Conservation (phyloP, 495 filamentous ascomycete species). For the Staphylotrichum longicolle region DNA sequence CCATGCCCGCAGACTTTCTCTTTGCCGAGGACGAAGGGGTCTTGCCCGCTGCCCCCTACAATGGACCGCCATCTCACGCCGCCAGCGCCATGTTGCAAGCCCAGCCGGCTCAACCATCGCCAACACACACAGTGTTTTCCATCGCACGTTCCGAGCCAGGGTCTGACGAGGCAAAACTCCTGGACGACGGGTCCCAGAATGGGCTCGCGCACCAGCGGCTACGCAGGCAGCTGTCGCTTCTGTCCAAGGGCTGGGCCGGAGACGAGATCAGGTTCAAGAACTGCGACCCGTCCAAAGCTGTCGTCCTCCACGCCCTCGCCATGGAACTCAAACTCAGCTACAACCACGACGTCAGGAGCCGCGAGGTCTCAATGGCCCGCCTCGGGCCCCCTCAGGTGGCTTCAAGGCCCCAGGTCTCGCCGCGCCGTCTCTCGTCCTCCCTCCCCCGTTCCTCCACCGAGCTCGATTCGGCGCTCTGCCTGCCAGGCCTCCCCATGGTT, state of each 20-base stretch:
- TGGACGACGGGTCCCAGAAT: constrained; percentile 8
- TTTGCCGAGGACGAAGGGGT: constrained; percentile 32
- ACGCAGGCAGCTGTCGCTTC: constrained; percentile 30
- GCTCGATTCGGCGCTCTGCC: constrained; percentile 18
- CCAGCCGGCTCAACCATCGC: not conserved
- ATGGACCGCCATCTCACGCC: not conserved
- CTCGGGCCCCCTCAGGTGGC: constrained; percentile 8
- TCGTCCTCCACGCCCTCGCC: constrained; percentile 28
- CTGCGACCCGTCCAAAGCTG: constrained; percentile 31
- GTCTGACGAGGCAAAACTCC: not conserved
- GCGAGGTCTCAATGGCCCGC: constrained; percentile 27
- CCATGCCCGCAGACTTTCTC: constrained; percentile 25
- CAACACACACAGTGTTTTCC: not conserved
- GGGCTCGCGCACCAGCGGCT: constrained; percentile 22
- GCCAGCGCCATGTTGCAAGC: not conserved
- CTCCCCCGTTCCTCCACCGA: constrained; percentile 22
- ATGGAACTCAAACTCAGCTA: constrained; percentile 32
- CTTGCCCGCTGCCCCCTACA: constrained; percentile 11
- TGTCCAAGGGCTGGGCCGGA: constrained; percentile 31
- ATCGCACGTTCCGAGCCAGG: not conserved
- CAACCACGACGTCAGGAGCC: constrained; percentile 26
- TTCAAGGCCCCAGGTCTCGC: not conserved
- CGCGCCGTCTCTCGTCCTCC: constrained; percentile 12
- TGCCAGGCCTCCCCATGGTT: constrained; percentile 15
- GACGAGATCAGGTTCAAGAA: constrained; percentile 35